phyloP scores from a whole-genome alignment of 495 filamentous ascomycete species.

The Hyaloscypha variabilis region DNA sequence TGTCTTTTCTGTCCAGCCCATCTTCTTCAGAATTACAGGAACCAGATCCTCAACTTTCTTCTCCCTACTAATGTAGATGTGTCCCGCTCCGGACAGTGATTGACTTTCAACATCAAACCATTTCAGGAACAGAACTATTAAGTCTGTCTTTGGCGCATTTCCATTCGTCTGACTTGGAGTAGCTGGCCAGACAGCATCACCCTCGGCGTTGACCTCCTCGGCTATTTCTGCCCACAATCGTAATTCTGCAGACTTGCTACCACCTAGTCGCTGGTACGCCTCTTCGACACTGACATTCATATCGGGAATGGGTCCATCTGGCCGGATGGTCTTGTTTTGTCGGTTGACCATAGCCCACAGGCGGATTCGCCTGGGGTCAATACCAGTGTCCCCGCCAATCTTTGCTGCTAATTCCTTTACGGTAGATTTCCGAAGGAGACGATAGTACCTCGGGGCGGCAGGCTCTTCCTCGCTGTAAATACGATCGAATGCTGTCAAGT shows the following conservation, averaged over 20 bases:
- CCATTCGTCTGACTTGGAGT: constrained; percentile 39
- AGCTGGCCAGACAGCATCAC: constrained; percentile 67
- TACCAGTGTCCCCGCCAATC: constrained; percentile 68
- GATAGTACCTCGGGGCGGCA: constrained; percentile 65
- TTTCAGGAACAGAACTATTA: constrained; percentile 89
- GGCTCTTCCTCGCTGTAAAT: constrained; percentile 45
- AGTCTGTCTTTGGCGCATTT: constrained; percentile 46
- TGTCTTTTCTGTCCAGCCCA: constrained; percentile 77
- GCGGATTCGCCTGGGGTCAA: constrained; percentile 67
- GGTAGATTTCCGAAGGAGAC: constrained; percentile 70
- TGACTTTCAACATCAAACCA: constrained; percentile 82
- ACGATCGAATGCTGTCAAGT: constrained; percentile 74
- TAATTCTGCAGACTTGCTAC: constrained; percentile 71
- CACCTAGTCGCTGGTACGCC: constrained; percentile 59
- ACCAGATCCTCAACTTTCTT: constrained; percentile 88
- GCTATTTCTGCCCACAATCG: constrained; percentile 85
- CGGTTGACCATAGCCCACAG: constrained; percentile 98
- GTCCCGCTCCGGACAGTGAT: constrained; percentile 70
- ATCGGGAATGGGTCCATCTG: constrained; percentile 82
- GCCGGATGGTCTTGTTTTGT: constrained; percentile 94
- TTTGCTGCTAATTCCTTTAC: constrained; percentile 70
- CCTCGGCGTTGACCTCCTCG: constrained; percentile 62
- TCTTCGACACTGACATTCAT: constrained; percentile 82
- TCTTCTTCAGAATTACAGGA: constrained; percentile 75
- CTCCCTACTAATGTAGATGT: constrained; percentile 83